Base-by-base conservation (phyloP, 768 basidiomycete species). In the Amanita jacksonii region DNA sequence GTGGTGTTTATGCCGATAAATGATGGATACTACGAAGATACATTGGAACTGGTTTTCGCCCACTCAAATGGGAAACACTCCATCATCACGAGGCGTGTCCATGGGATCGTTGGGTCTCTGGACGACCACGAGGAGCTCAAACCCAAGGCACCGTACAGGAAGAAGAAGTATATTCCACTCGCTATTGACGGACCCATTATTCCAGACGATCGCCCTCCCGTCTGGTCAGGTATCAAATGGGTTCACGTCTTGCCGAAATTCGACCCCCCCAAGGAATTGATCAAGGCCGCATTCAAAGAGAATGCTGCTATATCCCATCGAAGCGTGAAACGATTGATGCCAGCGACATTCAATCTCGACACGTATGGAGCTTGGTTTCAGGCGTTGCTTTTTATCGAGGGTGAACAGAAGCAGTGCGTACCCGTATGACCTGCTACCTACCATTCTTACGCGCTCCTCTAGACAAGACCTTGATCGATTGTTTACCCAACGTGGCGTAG, bases 101-200 rank as follows among this genome's bases (percentile, higher is more conserved):
- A 51, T 19, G 76, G 69, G 8, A 68, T 68, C 4, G 68, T 77
- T 23, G 79, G 79, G 1, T 66, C 63, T 7, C 50, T 55, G 19
- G 69, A 63, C 7, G 77, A 79, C 50, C 64, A 74, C 38, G 72
- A 74, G 12, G 57, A 58, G 1, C 58, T 80, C 20, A 62, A 64
- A 44, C 63, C 77, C 0, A 63, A 53, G 32, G 62, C 64, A 0
- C 72, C 75, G 1, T 80, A 76, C 45, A 50, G 52, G 5, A 59
- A 50, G 24, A 52, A 41, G 24, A 57, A 51, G 38, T 49, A 36
- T 8, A 47, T 54, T 8, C 54, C 56, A 15, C 54, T 64, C 33
- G 44, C 51, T 24, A 52, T 61, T 19, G 53, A 57, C 4, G 61
- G 61, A 2, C 55, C 49, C 2, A 53, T 71, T 25, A 51, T 68